Evolutionary conservation across 352 stramenopile genomes (phyloP).

Genomic region (Phytophthora melonis): DNA sequence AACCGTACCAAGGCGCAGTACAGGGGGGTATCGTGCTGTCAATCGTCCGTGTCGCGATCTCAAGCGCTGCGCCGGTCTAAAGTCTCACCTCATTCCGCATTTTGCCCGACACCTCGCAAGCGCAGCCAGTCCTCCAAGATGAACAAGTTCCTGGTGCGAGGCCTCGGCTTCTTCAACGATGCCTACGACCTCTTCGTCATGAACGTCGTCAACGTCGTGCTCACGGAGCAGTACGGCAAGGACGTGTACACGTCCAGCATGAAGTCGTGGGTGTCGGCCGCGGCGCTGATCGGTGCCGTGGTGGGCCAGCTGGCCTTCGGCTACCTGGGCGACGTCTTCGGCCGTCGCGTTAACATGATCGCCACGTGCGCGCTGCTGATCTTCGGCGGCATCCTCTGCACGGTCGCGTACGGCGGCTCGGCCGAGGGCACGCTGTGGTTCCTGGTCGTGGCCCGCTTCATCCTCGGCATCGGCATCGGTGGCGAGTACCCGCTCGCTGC

Average conservation of each 20-base stretch:
- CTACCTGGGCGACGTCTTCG: conserved; percentile 69
- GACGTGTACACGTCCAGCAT: conserved; percentile 66
- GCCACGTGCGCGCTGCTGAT: conserved; percentile 73
- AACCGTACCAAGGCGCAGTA: conserved; percentile 5
- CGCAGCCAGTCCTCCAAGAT: conserved; percentile 28
- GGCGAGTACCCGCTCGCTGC: conserved; percentile 64
- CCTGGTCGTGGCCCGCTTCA: conserved; percentile 61
- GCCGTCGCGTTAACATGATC: conserved; percentile 75
- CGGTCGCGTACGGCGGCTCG: conserved; percentile 56
- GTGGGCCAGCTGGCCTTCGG: conserved; percentile 70
- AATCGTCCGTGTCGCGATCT: background rate
- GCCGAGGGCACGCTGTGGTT: conserved; percentile 63
- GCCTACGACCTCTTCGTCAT: conserved; percentile 87
- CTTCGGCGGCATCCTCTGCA: conserved; percentile 70
- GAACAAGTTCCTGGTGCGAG: conserved; percentile 75
- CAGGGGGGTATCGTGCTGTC: background rate
- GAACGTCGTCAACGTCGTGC: conserved; percentile 85
- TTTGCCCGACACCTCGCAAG: conserved; percentile 28
- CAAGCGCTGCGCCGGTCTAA: too few relatives aligned
- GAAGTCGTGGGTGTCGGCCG: conserved; percentile 71
- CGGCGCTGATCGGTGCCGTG: conserved; percentile 65
- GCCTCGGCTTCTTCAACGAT: conserved; percentile 84
- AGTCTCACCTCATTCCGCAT: conserved; percentile 29
- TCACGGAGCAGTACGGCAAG: conserved; percentile 76
- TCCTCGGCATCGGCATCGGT: conserved; percentile 73